A percentile compares a stretch with the other conserved stretches of the same genome.
These are phyloP conservation scores for Magnolia sinica DNA, from an alignment of 164 flowering plant species.

Conservation along the genomic window DNA sequence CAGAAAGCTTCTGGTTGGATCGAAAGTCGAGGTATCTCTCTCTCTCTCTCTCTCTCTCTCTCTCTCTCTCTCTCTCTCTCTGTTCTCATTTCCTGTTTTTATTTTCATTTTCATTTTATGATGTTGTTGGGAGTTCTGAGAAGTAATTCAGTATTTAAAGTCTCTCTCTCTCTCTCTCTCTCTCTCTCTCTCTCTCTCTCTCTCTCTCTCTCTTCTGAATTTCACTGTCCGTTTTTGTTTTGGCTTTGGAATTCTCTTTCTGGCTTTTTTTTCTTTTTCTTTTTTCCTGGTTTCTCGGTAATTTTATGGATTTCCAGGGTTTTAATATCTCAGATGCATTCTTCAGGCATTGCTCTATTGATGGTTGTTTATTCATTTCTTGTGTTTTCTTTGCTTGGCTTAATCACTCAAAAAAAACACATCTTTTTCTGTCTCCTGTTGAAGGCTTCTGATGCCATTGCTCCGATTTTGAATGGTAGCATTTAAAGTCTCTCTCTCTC, in stretches of 20 bases:
- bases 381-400: too few relatives aligned
- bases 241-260: not conserved
- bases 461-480: too few relatives aligned
- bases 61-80: not conserved
- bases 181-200: not conserved
- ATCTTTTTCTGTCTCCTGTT: too few relatives aligned
- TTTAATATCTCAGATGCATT: not conserved
- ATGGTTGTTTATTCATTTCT: not conserved
- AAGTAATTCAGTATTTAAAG: too few relatives aligned
- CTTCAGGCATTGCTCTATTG: not conserved
- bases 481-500: too few relatives aligned
- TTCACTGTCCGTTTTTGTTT: not conserved
- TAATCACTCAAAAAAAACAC: too few relatives aligned
- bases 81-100: not conserved
- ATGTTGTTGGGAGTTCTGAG: not conserved
- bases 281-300: not conserved
- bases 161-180: not conserved
- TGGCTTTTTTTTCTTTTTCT: not conserved
- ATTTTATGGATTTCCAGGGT: not conserved
- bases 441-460: too few relatives aligned
- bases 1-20: constrained; percentile 14
- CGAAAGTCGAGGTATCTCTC: constrained; percentile 20
- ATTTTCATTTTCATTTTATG: not conserved
- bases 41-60: not conserved
- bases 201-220: not conserved